Evolutionary conservation across 2,329 filamentous ascomycete genomes (phyloP), one percentile per base, ranked within the genome.

Genomic region (Verticillium dahliae): DNA sequence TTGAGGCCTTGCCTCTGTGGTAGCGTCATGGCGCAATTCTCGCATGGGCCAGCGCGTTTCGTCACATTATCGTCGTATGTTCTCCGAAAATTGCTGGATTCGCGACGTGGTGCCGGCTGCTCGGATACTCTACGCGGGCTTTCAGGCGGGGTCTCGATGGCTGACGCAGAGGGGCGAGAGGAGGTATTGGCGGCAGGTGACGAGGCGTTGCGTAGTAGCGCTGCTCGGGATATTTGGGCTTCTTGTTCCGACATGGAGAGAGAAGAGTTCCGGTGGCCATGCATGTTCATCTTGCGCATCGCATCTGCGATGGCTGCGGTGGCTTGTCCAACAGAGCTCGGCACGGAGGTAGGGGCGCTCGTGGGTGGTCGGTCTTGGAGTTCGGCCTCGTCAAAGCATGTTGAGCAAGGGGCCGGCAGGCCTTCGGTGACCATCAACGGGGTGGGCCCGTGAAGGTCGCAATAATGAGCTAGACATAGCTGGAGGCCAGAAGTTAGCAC

Each of bases 341-440:
- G 68, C 6, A 72, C 73, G 33, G 72, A 67, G 4, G 72, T 67
- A 45, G 75, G 73, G 18, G 75, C 71, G 61, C 73, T 78, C 33
- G 80, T 76, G 65, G 73, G 76, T 56, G 78, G 76, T 63, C 77
- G 74, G 45, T 71, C 70, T 62, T 73, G 69, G 56, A 68, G 66
- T 33, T 75, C 72, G 54, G 69, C 76, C 18, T 72, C 66, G 64
- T 87, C 83, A 69, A 80, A 83, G 70, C 87, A 90, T 67, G 80
- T 77, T 62, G 78, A 77, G 69, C 87, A 90, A 57, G 83, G 79
- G 13, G 85, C 82, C 2, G 85, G 84, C 14, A 88, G 74, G 57
- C 85, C 86, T 71, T 90, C 86, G 39, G 87, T 90, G 69, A 89
- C 86, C 83, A 90, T 88, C 62, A 90, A 74, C 58, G 86, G 86